Conservation (phyloP, 345 rosid genomes). For the Leavenworthia alabamica region DNA sequence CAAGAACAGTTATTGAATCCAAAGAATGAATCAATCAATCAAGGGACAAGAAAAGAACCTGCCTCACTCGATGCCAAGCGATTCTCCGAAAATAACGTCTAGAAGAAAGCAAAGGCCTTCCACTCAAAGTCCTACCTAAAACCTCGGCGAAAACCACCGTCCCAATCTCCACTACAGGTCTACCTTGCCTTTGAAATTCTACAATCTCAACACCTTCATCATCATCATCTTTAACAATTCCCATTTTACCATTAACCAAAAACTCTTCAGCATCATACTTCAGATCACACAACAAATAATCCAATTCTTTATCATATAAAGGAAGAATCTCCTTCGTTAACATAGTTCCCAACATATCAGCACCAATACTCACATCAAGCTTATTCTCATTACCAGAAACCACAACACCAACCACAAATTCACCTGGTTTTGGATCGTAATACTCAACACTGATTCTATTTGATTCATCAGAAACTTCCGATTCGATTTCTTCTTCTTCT, state of each 20-base stretch:
- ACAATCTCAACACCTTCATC: slow-evolving; percentile 37
- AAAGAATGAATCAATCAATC: not conserved
- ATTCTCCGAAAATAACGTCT: slow-evolving; percentile 58
- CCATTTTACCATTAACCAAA: slow-evolving; percentile 69
- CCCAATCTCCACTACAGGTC: slow-evolving; percentile 79
- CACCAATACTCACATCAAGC: slow-evolving; percentile 81
- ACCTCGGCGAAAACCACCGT: slow-evolving; percentile 84
- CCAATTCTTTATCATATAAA: slow-evolving; percentile 63
- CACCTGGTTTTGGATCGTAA: slow-evolving; percentile 76
- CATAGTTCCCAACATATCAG: slow-evolving; percentile 91
- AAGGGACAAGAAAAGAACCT: slow-evolving; percentile 65
- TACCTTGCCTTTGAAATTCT: slow-evolving; percentile 34
- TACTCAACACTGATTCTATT: slow-evolving; percentile 55
- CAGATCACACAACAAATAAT: slow-evolving; percentile 61
- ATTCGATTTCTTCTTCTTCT: slow-evolving; percentile 13
- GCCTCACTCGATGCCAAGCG: slow-evolving; percentile 98
- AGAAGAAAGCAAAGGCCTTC: slow-evolving; percentile 80
- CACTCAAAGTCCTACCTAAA: slow-evolving; percentile 86
- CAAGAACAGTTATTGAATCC: slow-evolving; percentile 5
- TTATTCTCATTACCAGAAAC: slow-evolving; percentile 93
- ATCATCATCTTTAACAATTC: slow-evolving; percentile 62
- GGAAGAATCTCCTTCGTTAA: slow-evolving; percentile 91
- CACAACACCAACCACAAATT: slow-evolving; percentile 88
- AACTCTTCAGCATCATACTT: slow-evolving; percentile 47
- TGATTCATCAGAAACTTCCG: slow-evolving; percentile 22